Evolutionary conservation across 176 grass and related monocot genomes (phyloP).

Genomic region (Aegilops bicornis): DNA sequence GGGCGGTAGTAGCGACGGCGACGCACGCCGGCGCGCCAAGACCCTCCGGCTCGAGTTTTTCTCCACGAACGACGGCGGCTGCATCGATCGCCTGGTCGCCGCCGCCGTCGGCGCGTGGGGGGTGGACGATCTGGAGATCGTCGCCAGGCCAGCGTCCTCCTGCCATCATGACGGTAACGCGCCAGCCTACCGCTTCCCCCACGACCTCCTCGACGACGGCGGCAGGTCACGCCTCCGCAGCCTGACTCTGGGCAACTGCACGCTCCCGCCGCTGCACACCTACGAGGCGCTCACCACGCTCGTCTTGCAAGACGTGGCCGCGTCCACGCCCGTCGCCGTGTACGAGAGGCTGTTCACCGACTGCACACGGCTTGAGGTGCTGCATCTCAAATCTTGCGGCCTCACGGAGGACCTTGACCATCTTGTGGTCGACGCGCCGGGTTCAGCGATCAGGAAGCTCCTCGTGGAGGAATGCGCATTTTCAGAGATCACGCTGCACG

Average conservation of each 20-base stretch:
- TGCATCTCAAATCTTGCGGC: constrained; percentile 13
- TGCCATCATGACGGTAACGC: background rate
- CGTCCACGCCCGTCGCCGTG: too few relatives aligned
- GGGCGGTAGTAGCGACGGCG: background rate
- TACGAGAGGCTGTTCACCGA: background rate
- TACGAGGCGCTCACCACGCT: background rate
- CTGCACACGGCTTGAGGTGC: background rate
- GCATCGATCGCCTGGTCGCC: too few relatives aligned
- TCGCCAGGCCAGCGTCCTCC: too few relatives aligned
- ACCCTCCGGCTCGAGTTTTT: constrained; percentile 7
- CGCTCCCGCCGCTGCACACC: background rate
- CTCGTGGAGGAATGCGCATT: constrained; percentile 34
- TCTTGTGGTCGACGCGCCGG: background rate
- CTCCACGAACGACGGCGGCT: background rate
- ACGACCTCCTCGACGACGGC: constrained; percentile 8
- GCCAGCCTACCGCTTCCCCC: background rate
- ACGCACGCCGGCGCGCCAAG: background rate
- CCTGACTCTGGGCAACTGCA: background rate
- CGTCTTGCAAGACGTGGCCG: background rate
- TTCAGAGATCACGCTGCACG: background rate
- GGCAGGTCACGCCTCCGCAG: background rate
- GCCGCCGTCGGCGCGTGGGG: too few relatives aligned
- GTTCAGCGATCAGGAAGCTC: background rate
- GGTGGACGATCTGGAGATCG: too few relatives aligned
- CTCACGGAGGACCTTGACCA: background rate